Evolutionary conservation across 2,329 filamentous ascomycete species (phyloP), one percentile per base, ranked within the genome.

Genomic region (Xylariales sp.): DNA sequence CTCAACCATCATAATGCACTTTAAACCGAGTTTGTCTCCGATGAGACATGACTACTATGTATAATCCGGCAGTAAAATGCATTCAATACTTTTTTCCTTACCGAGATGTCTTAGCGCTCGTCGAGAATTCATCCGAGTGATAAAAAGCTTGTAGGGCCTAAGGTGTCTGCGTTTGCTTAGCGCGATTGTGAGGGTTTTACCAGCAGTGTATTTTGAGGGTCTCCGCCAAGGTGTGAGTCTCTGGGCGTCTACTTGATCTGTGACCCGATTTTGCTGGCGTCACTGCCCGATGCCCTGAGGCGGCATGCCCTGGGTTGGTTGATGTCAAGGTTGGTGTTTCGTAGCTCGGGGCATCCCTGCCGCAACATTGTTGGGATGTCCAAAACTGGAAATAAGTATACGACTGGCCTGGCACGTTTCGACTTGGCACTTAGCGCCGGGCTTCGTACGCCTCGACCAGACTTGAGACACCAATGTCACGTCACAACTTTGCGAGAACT

Each of bases 391-490:
- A 71, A 74, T 45, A 65, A 71, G 73, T 45, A 16, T 45, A 48
- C 48, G 48, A 46, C 45, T 48, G 57, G 46, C 50, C 46, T 49
- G 69, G 34, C 64, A 53, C 41, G 61, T 71, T 71, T 68, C 69
- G 60, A 57, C 67, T 68, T 64, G 67, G 61, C 62, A 61, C 55
- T 65, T 66, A 62, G 73, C 71, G 70, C 69, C 55, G 50, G 53
- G 56, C 61, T 70, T 74, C 73, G 71, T 46, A 72, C 71, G 69
- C 50, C 57, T 64, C 59, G 61, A 67, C 57, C 39, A 32, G 65
- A 66, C 61, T 69, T 76, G 74, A 76, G 71, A 76, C 74, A 39
- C 64, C 56, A 55, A 68, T 73, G 67, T 63, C 69, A 67, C 71
- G 67, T 63, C 69, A 67, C 71, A 71, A 65, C 66, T 69, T 67